Evolutionary conservation across 768 basidiomycete species (phyloP).

Genomic region (Coprinopsis sp.): DNA sequence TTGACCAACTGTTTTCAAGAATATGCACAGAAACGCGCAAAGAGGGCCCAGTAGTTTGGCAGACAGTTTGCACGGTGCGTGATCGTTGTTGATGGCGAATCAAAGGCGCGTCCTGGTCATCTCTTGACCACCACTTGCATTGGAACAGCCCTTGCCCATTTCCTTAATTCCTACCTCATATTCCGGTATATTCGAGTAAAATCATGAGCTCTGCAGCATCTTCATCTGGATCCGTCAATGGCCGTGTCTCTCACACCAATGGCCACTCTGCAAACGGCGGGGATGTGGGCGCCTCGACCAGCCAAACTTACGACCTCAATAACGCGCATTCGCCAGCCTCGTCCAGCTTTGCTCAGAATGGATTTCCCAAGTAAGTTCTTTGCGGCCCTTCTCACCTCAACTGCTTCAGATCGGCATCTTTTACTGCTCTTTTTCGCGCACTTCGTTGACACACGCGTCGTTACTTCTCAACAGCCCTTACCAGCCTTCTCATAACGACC

Average conservation of each 20-base stretch:
- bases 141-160: slow-evolving; percentile 10
- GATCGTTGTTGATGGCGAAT: no score
- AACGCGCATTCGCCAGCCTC: slow-evolving; percentile 34
- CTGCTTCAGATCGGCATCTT: slow-evolving; percentile 1
- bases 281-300: slow-evolving; percentile 33
- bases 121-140: no score
- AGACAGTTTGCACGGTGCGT: no score
- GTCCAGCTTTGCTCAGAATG: slow-evolving; percentile 47
- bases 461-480: slow-evolving; percentile 35
- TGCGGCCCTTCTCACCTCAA: slow-evolving; percentile 4
- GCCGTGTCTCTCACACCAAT: slow-evolving; percentile 46
- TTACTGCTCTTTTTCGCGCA: slow-evolving; percentile 7
- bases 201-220: slow-evolving; percentile 36
- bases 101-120: no score
- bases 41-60: no score
- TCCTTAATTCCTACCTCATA: slow-evolving; percentile 11
- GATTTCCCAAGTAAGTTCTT: slow-evolving; percentile 53
- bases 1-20: no score
- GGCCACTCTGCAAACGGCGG: slow-evolving; percentile 39
- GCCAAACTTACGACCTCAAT: slow-evolving; percentile 30
- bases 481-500: slow-evolving; percentile 67
- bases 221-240: slow-evolving; percentile 45
- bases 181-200: slow-evolving; percentile 9
- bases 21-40: no score
- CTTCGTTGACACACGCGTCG: slow-evolving; percentile 7